A percentile compares a stretch with the other conserved stretches of the same genome.
Evolutionary conservation across 306 rosid genomes (phyloP).

Genomic region (Cercis canadensis): DNA sequence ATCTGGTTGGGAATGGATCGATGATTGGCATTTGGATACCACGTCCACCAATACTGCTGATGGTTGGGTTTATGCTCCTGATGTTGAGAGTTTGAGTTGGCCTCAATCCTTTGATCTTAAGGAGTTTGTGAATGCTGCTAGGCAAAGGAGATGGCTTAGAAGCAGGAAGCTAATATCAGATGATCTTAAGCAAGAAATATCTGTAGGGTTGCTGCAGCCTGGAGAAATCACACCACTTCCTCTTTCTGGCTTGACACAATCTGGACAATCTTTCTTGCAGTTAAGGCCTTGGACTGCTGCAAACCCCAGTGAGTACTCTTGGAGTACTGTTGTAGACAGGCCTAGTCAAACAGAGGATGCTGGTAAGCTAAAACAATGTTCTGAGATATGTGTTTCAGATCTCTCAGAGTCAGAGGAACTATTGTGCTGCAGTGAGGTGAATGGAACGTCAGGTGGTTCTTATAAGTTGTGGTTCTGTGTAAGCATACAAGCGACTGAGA

Average conservation of each 20-base stretch:
- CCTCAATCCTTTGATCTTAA: slow-evolving; percentile 63
- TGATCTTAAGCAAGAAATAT: slow-evolving; percentile 55
- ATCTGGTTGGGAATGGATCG: slow-evolving; percentile 86
- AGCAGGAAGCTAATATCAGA: slow-evolving; percentile 60
- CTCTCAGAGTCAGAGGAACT: slow-evolving; percentile 85
- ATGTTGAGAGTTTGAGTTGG: slow-evolving; percentile 77
- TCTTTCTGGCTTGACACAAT: slow-evolving; percentile 69
- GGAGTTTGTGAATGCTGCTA: slow-evolving; percentile 55
- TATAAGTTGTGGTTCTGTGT: slow-evolving; percentile 83
- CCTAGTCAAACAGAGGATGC: slow-evolving; percentile 54
- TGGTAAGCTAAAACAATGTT: slow-evolving; percentile 38
- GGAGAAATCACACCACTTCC: slow-evolving; percentile 84
- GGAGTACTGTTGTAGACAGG: slow-evolving; percentile 77
- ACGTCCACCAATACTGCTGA: slow-evolving; percentile 60
- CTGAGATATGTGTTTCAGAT: slow-evolving; percentile 72
- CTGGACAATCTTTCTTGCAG: slow-evolving; percentile 65
- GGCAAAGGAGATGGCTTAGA: slow-evolving; percentile 89
- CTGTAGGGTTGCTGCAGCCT: slow-evolving; percentile 79
- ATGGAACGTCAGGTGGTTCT: slow-evolving; percentile 69
- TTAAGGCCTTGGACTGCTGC: slow-evolving; percentile 66
- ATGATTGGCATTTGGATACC: slow-evolving; percentile 89
- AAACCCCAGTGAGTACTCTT: slow-evolving; percentile 65
- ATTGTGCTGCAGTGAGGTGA: slow-evolving; percentile 68
- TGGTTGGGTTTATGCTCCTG: slow-evolving; percentile 86
- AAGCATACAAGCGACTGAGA: slow-evolving; percentile 85